Evolutionary conservation across 106 monocot species (phyloP).

Genomic region (Agapanthus africanus): DNA sequence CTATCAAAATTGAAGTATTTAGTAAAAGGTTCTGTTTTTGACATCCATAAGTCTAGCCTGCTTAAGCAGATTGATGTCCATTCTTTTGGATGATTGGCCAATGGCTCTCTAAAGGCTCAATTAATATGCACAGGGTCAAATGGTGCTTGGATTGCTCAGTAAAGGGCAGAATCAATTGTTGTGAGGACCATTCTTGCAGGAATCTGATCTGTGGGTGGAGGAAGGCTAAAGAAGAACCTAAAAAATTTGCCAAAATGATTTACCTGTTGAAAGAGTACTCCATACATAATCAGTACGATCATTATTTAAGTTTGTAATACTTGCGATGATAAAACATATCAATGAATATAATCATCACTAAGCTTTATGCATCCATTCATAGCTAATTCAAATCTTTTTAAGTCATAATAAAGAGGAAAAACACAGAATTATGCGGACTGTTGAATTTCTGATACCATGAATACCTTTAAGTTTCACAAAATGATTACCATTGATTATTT

Average conservation of each 20-base stretch:
- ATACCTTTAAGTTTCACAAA: too few species aligned
- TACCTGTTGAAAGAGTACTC: constrained; percentile 37
- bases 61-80: constrained; percentile 59
- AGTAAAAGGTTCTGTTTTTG: constrained; percentile 55
- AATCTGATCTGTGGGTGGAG: constrained; percentile 75
- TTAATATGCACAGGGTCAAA: constrained; percentile 81
- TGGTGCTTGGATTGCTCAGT: constrained; percentile 58
- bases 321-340: not conserved
- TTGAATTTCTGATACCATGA: too few species aligned
- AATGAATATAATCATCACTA: not conserved
- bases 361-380: too few species aligned
- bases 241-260: constrained; percentile 93
- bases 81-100: constrained; percentile 40
- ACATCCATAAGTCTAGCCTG: constrained; percentile 71
- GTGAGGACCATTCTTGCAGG: constrained; percentile 80
- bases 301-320: not conserved
- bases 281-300: not conserved
- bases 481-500: too few species aligned
- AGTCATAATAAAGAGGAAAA: too few species aligned
- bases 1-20: constrained; percentile 49
- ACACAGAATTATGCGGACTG: too few species aligned
- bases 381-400: too few species aligned
- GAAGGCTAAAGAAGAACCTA: constrained; percentile 64
- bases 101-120: constrained; percentile 78
- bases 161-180: constrained; percentile 67